Evolutionary conservation across 352 stramenopile genomes (phyloP).

Genomic region (Blastocystis sp.): DNA sequence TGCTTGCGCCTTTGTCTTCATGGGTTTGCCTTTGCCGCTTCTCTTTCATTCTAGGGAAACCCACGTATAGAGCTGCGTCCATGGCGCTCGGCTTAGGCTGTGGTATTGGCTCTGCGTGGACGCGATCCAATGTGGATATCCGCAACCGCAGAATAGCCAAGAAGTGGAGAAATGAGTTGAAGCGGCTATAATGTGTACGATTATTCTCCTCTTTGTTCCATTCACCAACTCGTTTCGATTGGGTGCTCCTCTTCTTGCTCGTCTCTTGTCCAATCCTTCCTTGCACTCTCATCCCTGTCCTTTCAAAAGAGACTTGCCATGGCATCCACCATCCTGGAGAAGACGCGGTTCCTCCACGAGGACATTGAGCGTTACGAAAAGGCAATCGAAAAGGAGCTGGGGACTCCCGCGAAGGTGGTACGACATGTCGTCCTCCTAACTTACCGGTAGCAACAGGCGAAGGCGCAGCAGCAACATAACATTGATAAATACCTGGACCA

Average conservation of each 20-base stretch:
- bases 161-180: slow-evolving; percentile 13
- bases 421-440: slow-evolving; percentile 67
- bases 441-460: slow-evolving; percentile 76
- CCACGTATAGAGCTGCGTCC: slow-evolving; percentile 14
- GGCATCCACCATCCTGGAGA: slow-evolving; percentile 82
- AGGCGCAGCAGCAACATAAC: slow-evolving; percentile 81
- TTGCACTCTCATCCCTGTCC: not conserved
- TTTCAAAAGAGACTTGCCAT: slow-evolving; percentile 73
- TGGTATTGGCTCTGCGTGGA: slow-evolving; percentile 44
- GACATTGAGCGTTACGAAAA: slow-evolving; percentile 80
- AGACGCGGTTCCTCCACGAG: slow-evolving; percentile 80
- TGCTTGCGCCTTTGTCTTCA: slow-evolving; percentile 37
- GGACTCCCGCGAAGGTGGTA: slow-evolving; percentile 81
- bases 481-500: slow-evolving; percentile 80
- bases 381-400: slow-evolving; percentile 77
- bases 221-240: slow-evolving; percentile 21
- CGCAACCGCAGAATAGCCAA: slow-evolving; percentile 43
- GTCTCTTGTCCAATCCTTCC: too few relatives aligned
- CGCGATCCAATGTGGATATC: slow-evolving; percentile 31
- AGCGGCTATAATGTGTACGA: not conserved
- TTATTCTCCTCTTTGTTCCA: not conserved
- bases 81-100: slow-evolving; percentile 47
- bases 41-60: slow-evolving; percentile 11
- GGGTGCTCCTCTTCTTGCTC: not conserved
- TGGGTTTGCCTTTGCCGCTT: not conserved